Base-by-base conservation (phyloP, 495 filamentous ascomycete genomes). In the Bathelium albidoporum region DNA sequence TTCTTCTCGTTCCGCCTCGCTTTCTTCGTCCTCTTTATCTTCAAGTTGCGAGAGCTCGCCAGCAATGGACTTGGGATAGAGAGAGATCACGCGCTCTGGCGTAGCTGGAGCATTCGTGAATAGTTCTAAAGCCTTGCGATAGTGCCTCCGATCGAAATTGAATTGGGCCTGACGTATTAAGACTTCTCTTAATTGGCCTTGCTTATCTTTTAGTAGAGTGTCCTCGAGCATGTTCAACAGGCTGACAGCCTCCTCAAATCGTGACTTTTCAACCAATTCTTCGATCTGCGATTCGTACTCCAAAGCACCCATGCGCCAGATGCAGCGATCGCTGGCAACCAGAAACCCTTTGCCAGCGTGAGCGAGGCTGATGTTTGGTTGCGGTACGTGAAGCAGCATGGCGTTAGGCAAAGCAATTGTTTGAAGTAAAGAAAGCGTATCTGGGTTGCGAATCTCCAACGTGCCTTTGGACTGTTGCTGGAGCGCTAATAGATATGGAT, bases 331-430 rank as follows among this genome's bases (percentile, higher is more conserved):
- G 67, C 91, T 96, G 7, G 85, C 81, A 20, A 97, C 91, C 59
- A 96, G 81, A 68, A 97, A 97, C 0, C 91, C 90, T 73, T 97
- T 97, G 0, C 91, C 94, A 0, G 91, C 91, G 74, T 97, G 94
- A 0, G 91, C 88, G 28, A 99, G 79, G 63, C 91, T 95, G 64
- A 91, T 88, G 49, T 89, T 96, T 1, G 95, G 91, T 62, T 94
- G 91, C 0, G 91, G 90, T n/a, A 97, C 93, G 70, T 97, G 91
- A 59, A 99, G 75, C 60, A 88, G 83, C 39, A 81, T 88, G 0
- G 94, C 94, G 9, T 83, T 86, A 0, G 90, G 87, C 20, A 99
- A 77, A 7, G 83, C 77, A 58, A 97, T 88, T 0, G 86, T 89
- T 74, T 99, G 94, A 5, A 97, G 78, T 12, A 97, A 74, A 36